Conservation (phyloP, 2,329 filamentous ascomycete genomes). For the Septoria linicola region DNA sequence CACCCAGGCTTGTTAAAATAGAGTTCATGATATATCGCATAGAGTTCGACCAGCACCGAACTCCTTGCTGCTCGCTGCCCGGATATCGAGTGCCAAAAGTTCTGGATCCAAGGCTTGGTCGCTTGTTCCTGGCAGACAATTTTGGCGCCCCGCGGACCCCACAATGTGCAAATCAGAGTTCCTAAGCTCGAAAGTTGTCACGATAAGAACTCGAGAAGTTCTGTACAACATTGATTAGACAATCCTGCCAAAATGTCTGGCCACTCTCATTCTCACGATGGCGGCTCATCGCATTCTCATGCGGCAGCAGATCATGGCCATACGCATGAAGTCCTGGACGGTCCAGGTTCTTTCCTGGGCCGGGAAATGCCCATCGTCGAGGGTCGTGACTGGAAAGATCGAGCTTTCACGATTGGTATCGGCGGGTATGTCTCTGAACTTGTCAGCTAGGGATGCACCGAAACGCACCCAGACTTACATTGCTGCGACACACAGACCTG, state of each 20-base stretch:
- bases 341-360: constrained; percentile 83
- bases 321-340: constrained; percentile 91
- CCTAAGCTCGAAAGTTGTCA: neutral
- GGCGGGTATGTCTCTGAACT: constrained; percentile 67
- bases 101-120: no score
- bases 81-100: no score
- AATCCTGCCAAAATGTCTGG: constrained; percentile 20
- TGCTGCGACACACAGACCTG: constrained; percentile 60
- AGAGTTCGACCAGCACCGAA: no score
- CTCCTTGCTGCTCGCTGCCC: no score
- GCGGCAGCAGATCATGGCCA: constrained; percentile 75
- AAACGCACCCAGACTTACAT: neutral
- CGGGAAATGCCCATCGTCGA: constrained; percentile 93
- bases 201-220: neutral
- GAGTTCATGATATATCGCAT: no score
- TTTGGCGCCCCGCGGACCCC: constrained; percentile 1
- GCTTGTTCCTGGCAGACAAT: neutral
- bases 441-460: neutral
- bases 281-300: constrained; percentile 39
- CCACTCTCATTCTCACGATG: constrained; percentile 52
- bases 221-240: neutral
- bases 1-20: no score
- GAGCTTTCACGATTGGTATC: constrained; percentile 96
- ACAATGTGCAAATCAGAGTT: neutral
- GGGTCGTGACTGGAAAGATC: constrained; percentile 79